A percentile compares a stretch with the other conserved stretches of the same genome.
Evolutionary conservation across 2,329 filamentous ascomycete genomes (phyloP).

Genomic region (Coniochaeta sp.): DNA sequence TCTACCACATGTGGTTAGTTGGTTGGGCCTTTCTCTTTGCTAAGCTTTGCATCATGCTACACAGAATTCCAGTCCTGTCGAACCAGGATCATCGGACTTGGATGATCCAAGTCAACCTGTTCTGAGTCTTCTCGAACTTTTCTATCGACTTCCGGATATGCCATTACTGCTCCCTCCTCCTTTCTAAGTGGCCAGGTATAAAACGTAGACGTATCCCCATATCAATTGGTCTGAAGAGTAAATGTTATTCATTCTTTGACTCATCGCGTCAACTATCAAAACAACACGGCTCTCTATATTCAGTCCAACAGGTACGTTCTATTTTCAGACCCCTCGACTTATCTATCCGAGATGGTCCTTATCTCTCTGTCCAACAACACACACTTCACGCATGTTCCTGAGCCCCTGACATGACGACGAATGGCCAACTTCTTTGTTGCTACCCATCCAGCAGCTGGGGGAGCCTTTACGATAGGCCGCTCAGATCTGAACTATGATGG

Average conservation of each 20-base stretch:
- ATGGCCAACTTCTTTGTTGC: background rate
- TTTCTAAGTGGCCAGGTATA: background rate
- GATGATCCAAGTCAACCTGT: background rate
- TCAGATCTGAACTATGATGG: background rate
- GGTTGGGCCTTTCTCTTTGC: background rate
- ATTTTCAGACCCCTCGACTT: constrained; percentile 1
- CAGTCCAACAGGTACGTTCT: background rate
- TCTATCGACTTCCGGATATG: background rate
- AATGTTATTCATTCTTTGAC: background rate
- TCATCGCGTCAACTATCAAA: background rate
- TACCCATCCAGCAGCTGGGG: background rate
- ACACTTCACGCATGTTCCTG: background rate
- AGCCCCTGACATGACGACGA: background rate
- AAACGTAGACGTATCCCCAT: background rate
- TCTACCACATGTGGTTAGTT: background rate
- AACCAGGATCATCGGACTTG: background rate
- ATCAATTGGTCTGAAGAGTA: background rate
- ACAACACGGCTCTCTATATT: background rate
- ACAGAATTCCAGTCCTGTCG: background rate
- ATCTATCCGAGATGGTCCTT: background rate
- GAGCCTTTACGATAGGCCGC: background rate
- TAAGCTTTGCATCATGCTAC: background rate
- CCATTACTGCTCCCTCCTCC: background rate
- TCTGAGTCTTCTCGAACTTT: background rate
- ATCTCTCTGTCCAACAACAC: background rate